These are phyloP conservation scores for Ascochyta lentis DNA, from an alignment of 2,329 filamentous ascomycete species.

Conservation along the genomic window DNA sequence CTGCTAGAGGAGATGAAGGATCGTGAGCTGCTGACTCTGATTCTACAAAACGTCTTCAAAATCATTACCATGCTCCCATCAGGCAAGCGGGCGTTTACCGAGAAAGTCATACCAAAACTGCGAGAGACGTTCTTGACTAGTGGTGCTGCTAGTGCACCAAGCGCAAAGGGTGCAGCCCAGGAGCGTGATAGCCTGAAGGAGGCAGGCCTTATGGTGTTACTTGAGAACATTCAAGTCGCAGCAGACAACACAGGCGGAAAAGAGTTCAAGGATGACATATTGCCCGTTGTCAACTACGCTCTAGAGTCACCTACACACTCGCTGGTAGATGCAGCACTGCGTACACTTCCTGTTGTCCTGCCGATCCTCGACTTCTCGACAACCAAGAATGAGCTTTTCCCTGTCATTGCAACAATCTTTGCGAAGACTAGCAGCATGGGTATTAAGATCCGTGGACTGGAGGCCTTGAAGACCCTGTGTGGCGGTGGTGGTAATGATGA, in stretches of 20 bases:
- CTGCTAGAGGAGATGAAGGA: constrained; percentile 95
- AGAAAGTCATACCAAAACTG: constrained; percentile 83
- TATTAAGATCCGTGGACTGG: constrained; percentile 91
- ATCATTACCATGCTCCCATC: constrained; percentile 78
- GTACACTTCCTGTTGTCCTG: constrained; percentile 78
- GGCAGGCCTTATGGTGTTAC: constrained; percentile 86
- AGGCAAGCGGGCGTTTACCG: constrained; percentile 78
- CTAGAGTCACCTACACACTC: constrained; percentile 89
- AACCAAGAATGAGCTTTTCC: constrained; percentile 96
- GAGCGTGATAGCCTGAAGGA: constrained; percentile 86
- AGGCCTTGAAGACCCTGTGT: constrained; percentile 88
- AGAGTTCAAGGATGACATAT: constrained; percentile 93
- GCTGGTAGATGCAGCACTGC: constrained; percentile 83
- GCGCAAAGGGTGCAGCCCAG: constrained; percentile 54
- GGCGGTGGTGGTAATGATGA: constrained; percentile 72
- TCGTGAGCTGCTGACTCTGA: constrained; percentile 80
- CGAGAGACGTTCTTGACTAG: constrained; percentile 80
- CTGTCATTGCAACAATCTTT: constrained; percentile 87
- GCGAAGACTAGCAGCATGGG: constrained; percentile 90
- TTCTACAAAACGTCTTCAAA: constrained; percentile 91
- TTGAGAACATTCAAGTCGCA: constrained; percentile 81
- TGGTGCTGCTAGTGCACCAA: constrained; percentile 54
- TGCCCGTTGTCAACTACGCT: constrained; percentile 83
- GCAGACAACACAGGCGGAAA: constrained; percentile 84
- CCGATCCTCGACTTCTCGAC: constrained; percentile 94